Evolutionary conservation across 1,284 basidiomycete species (phyloP), one percentile per base, ranked within the genome.

Genomic region (Ustilago xerochloae): DNA sequence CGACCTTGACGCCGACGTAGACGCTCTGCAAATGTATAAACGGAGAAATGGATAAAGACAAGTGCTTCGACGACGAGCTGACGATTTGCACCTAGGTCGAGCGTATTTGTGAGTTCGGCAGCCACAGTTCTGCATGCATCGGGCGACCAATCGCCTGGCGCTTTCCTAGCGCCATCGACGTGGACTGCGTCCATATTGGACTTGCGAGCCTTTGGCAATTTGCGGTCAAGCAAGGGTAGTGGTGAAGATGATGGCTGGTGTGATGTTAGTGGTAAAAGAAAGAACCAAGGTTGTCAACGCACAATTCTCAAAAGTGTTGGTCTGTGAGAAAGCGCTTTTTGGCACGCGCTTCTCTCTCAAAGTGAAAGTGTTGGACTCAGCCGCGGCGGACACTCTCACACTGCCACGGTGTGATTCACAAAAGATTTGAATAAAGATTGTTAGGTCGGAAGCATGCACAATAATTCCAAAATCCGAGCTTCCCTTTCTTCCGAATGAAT

Each of bases 1-100:
- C 93, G 91, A 29, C 94, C 95, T 86, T 96, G 93, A 58, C 94
- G 89, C 43, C 93, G 91, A 77, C 93, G 93, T 60, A 99, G 88
- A 55, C 92, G 90, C 64, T 91, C 89, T 77, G 97, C 97, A 86
- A 95, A 91, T 76, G 90, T 90, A 84, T 96, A 92, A 80, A 98
- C 88, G 2, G 93, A 93, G 77, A 91, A 89, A 84, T 99, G 97
- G 9, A 99, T 92, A 77, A 92, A 89, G 15, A 99, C 96, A 63
- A 99, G 88, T 1, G 91, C 94, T 78, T 99, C 99, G 84, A 96
- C 90, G 51, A 99, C 90, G 22, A 74, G 69, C 16, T 71, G 59
- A 33, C 72, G 78, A 30, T 78, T 64, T n/a, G 70, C 50, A 9
- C 81, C 82, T 15, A 84, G 75, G 49, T 84, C 82, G 43, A 82